Percentiles rank a stretch among this genome's conserved stretches.
Evolutionary conservation across 148 eudicot species (phyloP).

Genomic region (Camellia japonica): DNA sequence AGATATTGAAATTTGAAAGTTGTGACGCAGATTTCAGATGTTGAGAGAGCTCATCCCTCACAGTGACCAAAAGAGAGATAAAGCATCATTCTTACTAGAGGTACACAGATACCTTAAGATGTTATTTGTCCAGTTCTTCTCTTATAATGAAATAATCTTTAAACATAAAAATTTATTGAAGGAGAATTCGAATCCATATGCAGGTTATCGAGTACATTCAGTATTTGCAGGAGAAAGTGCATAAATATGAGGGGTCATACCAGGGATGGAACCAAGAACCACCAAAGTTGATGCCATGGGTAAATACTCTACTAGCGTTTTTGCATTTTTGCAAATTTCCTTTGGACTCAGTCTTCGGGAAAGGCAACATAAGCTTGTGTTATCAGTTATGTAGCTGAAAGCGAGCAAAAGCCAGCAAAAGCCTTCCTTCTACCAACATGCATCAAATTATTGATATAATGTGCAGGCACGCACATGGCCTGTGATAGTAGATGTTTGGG

Average conservation of each 20-base stretch:
- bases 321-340: background rate
- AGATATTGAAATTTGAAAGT: background rate
- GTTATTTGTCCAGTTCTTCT: background rate
- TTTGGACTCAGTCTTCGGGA: background rate
- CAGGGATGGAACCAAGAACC: slow-evolving; percentile 73
- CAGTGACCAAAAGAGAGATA: slow-evolving; percentile 92
- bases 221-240: slow-evolving; percentile 80
- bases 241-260: slow-evolving; percentile 70
- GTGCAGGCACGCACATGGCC: background rate
- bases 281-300: slow-evolving; percentile 62
- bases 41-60: slow-evolving; percentile 84
- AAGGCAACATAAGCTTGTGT: background rate
- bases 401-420: too few relatives aligned
- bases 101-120: slow-evolving; percentile 25
- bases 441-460: background rate
- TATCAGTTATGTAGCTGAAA: background rate
- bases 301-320: slow-evolving; percentile 23
- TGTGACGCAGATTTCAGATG: slow-evolving; percentile 74
- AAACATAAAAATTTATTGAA: background rate
- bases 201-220: slow-evolving; percentile 94
- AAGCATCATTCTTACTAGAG: slow-evolving; percentile 93
- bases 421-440: background rate
- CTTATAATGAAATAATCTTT: background rate
- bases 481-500: background rate
- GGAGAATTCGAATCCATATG: slow-evolving; percentile 5